Percentiles rank a stretch among this genome's conserved stretches.
phyloP scores from a whole-genome alignment of 2,329 filamentous ascomycete species.

The Orbilia ellipsospora region DNA sequence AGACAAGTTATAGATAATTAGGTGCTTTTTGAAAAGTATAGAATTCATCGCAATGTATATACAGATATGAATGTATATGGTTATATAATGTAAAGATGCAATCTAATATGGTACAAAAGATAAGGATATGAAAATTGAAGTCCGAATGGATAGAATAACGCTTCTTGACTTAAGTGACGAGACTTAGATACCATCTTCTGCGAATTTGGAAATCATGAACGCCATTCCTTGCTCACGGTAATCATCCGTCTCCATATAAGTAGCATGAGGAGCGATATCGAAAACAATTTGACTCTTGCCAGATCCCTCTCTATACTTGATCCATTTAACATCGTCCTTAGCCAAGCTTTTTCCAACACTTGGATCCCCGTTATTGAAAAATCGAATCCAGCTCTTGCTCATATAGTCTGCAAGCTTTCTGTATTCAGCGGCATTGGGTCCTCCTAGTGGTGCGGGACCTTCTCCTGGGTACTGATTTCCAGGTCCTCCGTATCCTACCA shows the following conservation, averaged over 20 bases:
- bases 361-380: slow-evolving; percentile 19
- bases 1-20: too few species aligned
- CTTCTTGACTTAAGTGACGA: neutral
- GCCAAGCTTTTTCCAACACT: neutral
- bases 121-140: neutral
- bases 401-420: slow-evolving; percentile 27
- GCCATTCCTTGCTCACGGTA: slow-evolving; percentile 61
- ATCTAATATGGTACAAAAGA: too few species aligned
- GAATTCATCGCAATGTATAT: too few species aligned
- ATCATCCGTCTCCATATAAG: slow-evolving; percentile 61
- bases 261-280: slow-evolving; percentile 59
- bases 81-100: too few species aligned
- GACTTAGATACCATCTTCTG: slow-evolving; percentile 16
- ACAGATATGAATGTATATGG: too few species aligned
- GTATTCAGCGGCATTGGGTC: slow-evolving; percentile 58
- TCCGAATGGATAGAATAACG: neutral
- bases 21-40: too few species aligned
- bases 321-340: slow-evolving; percentile 59
- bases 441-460: slow-evolving; percentile 1
- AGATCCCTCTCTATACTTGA: slow-evolving; percentile 58
- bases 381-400: slow-evolving; percentile 37
- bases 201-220: slow-evolving; percentile 58
- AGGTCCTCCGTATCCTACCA: slow-evolving; percentile 46
- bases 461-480: neutral
- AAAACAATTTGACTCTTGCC: slow-evolving; percentile 61